Conservation (phyloP, 164 flowering plant species). For the Malania oleifera region DNA sequence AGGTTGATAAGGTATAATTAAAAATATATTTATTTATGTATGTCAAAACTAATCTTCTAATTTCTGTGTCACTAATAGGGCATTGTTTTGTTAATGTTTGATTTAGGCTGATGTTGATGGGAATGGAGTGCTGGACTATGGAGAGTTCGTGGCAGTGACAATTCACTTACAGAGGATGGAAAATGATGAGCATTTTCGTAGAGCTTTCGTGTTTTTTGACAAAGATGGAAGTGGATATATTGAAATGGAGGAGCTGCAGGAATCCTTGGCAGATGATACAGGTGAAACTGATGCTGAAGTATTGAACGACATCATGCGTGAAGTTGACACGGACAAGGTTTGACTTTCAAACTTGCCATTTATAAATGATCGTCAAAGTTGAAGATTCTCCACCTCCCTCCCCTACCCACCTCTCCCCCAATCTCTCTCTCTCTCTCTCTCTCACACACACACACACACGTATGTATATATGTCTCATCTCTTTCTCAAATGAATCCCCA, state of each 20-base stretch:
- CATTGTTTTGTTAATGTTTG: background rate
- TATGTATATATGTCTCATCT: background rate
- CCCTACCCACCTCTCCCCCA: background rate
- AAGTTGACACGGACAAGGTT: constrained; percentile 97
- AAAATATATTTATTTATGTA: background rate
- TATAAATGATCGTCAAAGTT: background rate
- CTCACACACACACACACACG: background rate
- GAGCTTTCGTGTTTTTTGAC: constrained; percentile 90
- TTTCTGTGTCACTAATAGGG: background rate
- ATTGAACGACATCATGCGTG: constrained; percentile 76
- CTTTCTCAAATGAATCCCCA: background rate
- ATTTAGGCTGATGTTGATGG: constrained; percentile 97
- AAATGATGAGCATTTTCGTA: constrained; percentile 84
- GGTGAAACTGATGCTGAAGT: constrained; percentile 68
- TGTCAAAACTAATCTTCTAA: background rate
- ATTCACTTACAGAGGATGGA: constrained; percentile 96
- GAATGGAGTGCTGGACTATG: constrained; percentile 89
- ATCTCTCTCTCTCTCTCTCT: background rate
- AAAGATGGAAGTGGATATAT: constrained; percentile 88
- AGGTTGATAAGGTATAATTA: too few species aligned
- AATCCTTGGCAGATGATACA: constrained; percentile 67
- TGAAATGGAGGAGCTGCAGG: constrained; percentile 68
- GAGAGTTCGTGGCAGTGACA: constrained; percentile 95
- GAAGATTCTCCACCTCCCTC: background rate
- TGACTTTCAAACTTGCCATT: constrained; percentile 10